A percentile compares a stretch with the other conserved stretches of the same genome.
phyloP scores from a whole-genome alignment of 345 rosid species.

The Sisymbrium irio region DNA sequence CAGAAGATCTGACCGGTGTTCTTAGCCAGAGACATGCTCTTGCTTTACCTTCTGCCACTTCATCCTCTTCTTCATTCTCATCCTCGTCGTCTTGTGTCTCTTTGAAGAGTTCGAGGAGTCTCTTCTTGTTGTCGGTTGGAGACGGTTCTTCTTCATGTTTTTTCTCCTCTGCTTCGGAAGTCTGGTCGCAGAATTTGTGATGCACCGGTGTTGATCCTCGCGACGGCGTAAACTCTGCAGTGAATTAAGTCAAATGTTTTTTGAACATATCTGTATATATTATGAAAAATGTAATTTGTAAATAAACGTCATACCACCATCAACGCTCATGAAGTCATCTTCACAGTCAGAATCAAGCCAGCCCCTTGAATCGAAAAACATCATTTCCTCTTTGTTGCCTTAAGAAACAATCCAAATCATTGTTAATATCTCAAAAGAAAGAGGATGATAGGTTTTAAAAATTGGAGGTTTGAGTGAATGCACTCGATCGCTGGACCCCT shows the following conservation, averaged over 20 bases:
- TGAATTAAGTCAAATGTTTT: background rate
- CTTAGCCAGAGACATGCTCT: constrained; percentile 35
- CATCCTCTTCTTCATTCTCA: constrained; percentile 23
- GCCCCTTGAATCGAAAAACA: constrained; percentile 71
- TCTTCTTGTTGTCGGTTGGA: constrained; percentile 60
- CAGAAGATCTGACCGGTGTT: constrained; percentile 37
- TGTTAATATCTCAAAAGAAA: background rate
- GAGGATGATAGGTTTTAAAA: background rate
- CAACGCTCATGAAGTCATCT: constrained; percentile 88
- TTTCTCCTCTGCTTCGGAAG: constrained; percentile 29
- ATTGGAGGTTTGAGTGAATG: constrained; percentile 1
- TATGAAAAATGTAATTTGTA: too few species aligned
- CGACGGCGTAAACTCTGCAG: constrained; percentile 81
- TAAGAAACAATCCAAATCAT: constrained; percentile 1
- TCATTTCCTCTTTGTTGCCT: constrained; percentile 64
- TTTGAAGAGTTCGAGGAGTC: constrained; percentile 66
- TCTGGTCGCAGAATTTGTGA: constrained; percentile 44
- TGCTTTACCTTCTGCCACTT: constrained; percentile 21
- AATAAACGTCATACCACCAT: constrained; percentile 56
- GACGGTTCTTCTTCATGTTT: constrained; percentile 35
- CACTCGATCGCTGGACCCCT: background rate
- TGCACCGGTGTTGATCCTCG: constrained; percentile 71
- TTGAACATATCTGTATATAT: too few species aligned
- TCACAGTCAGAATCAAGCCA: constrained; percentile 91
- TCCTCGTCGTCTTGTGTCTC: constrained; percentile 43